Evolutionary conservation across 2,329 filamentous ascomycete genomes (phyloP).

Genomic region (Nemania sp.): DNA sequence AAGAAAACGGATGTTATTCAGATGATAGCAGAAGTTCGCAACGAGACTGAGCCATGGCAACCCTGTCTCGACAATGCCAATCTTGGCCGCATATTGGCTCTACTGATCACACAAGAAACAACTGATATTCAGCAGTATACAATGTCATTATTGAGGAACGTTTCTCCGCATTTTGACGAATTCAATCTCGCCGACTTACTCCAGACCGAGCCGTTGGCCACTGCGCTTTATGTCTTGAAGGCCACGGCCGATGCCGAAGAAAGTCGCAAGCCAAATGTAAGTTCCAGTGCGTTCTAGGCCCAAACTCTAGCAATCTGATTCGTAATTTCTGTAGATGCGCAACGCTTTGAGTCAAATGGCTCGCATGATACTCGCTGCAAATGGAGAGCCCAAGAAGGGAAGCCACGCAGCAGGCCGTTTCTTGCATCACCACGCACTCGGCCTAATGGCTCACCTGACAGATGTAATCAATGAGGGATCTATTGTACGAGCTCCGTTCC

Average conservation of each 20-base stretch:
- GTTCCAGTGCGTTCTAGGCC: constrained; percentile 32
- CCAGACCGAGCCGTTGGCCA: constrained; percentile 72
- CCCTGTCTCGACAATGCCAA: constrained; percentile 60
- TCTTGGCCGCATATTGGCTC: constrained; percentile 59
- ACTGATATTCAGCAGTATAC: constrained; percentile 65
- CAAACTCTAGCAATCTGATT: constrained; percentile 27
- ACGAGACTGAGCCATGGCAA: constrained; percentile 65
- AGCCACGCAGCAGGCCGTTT: constrained; percentile 69
- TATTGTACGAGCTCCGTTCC: constrained; percentile 54
- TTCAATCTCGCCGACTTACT: constrained; percentile 70
- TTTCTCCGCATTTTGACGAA: constrained; percentile 71
- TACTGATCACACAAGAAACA: constrained; percentile 61
- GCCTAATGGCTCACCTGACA: constrained; percentile 81
- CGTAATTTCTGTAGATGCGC: constrained; percentile 46
- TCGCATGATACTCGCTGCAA: constrained; percentile 45
- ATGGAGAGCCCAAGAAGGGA: constrained; percentile 51
- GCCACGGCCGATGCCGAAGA: constrained; percentile 70
- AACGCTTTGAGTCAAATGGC: constrained; percentile 53
- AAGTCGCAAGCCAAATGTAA: constrained; percentile 59
- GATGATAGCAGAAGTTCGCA: constrained; percentile 77
- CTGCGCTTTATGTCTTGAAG: constrained; percentile 82
- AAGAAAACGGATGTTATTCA: constrained; percentile 78
- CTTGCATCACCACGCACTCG: constrained; percentile 80
- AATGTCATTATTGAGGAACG: constrained; percentile 67
- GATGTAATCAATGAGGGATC: constrained; percentile 72